Base-by-base conservation (phyloP, 2,329 filamentous ascomycete genomes). In the Ophiocordyceps unilateralis region DNA sequence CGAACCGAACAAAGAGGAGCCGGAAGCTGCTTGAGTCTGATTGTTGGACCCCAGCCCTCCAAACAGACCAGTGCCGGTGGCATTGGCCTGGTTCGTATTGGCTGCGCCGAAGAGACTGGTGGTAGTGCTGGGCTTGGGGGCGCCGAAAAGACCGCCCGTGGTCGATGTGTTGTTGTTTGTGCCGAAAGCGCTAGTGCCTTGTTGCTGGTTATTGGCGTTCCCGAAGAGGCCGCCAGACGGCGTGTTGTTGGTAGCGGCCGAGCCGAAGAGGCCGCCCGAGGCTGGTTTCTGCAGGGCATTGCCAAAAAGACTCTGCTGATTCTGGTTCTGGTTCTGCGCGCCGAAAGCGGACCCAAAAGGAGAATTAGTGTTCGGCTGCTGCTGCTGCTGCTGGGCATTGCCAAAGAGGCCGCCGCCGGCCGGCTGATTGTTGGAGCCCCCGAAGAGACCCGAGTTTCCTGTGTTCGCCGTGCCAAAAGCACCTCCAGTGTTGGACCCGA, bases 1-100 rank as follows among this genome's bases (percentile, higher is more conserved):
- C 42, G 47, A 47, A 2, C 73, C 73, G 44, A 78, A 78, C 4
- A 76, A 57, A 1, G 70, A 64, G 5, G 63, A 63, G 6, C 64
- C 61, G 20, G 62, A 53, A 28, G 61, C 54, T 24, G 58, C 57
- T 45, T 61, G 58, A 32, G 48, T 47, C 38, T 59, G 58, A 47
- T 69, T 65, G 41, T 57, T 56, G 14, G 52, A 45, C 19, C 51
- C 52, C n/a, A 58, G 43, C 10, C 61, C 53, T 15, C 68, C 67
- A 49, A 74, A 71, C 3, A 70, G 51, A 15, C 68, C 63, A 20
- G 61, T 59, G 17, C 65, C 51, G 1, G 53, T 59, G 51, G 53
- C 62, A 59, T 50, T 57, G 45, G 52, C 55, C 55, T 57, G 53
- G 6, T 51, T 41, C 4, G 55, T 58, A 46, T 53, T 59, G 50